These are phyloP conservation scores for Lactarius hengduanensis DNA, from an alignment of 768 basidiomycete species.

Conservation along the genomic window DNA sequence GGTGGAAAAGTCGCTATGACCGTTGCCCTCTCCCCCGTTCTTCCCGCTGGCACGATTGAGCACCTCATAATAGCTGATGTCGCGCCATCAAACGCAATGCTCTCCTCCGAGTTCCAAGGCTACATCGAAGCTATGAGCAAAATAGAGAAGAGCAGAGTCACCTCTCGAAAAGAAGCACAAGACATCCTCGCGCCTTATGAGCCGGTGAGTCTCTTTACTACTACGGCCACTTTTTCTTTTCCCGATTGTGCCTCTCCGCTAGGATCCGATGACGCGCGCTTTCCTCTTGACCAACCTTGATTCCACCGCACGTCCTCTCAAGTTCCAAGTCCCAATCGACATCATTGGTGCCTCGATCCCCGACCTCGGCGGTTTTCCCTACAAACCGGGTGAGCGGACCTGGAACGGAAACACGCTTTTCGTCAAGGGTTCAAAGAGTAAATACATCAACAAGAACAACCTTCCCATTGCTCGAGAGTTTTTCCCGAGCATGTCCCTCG, in stretches of 20 bases:
- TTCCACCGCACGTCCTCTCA: slow-evolving; percentile 41
- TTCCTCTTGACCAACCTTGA: slow-evolving; percentile 86
- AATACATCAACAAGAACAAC: slow-evolving; percentile 77
- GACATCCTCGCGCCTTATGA: slow-evolving; percentile 61
- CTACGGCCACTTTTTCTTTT: not conserved
- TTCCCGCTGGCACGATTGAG: slow-evolving; percentile 44
- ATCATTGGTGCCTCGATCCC: slow-evolving; percentile 60
- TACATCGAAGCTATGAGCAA: slow-evolving; percentile 75
- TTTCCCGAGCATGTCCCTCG: slow-evolving; percentile 68
- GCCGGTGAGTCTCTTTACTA: slow-evolving; percentile 42
- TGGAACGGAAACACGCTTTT: slow-evolving; percentile 67
- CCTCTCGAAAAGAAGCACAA: slow-evolving; percentile 68
- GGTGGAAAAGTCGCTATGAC: slow-evolving; percentile 85
- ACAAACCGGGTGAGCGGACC: slow-evolving; percentile 49
- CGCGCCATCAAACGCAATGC: slow-evolving; percentile 58
- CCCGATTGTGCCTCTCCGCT: not conserved
- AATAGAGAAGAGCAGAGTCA: slow-evolving; percentile 58
- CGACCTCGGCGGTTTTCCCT: slow-evolving; percentile 80
- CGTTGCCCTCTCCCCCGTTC: slow-evolving; percentile 52
- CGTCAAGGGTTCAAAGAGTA: slow-evolving; percentile 77
- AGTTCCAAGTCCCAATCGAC: slow-evolving; percentile 72
- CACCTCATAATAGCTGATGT: slow-evolving; percentile 80
- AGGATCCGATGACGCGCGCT: slow-evolving; percentile 74
- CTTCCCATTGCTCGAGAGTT: slow-evolving; percentile 57
- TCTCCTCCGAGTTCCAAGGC: slow-evolving; percentile 59